phyloP scores from a whole-genome alignment of 768 basidiomycete genomes.

The Mycena sanguinolenta region DNA sequence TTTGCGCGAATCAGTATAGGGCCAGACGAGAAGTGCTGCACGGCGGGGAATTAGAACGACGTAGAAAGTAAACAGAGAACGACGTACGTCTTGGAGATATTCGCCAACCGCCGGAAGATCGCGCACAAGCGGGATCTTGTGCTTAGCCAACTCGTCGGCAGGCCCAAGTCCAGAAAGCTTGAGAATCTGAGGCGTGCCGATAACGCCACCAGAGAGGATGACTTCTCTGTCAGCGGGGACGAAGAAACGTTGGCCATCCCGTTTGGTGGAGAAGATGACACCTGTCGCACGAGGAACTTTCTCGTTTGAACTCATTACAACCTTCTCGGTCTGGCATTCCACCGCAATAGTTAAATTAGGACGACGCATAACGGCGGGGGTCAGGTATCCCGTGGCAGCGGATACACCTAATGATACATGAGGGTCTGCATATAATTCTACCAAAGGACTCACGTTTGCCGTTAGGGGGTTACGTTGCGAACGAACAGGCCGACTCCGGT shows the following conservation, averaged over 20 bases:
- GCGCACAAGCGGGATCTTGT: not conserved
- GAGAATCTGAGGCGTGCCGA: slow-evolving; percentile 22
- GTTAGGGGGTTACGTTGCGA: slow-evolving; percentile 1
- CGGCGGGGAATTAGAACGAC: not conserved
- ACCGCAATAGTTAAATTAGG: slow-evolving; percentile 2
- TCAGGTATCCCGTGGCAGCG: slow-evolving; percentile 6
- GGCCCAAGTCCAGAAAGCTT: slow-evolving; percentile 23
- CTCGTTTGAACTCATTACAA: not conserved
- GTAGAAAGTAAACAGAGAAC: not conserved
- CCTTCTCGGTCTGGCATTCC: slow-evolving; percentile 1
- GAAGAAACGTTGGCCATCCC: slow-evolving; percentile 1
- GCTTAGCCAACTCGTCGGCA: not conserved
- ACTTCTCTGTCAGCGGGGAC: slow-evolving; percentile 1
- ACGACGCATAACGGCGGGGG: not conserved
- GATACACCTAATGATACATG: not conserved
- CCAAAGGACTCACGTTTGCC: slow-evolving; percentile 3
- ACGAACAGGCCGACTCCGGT: slow-evolving; percentile 6
- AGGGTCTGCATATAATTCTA: not conserved
- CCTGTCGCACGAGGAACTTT: slow-evolving; percentile 2
- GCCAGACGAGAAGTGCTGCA: slow-evolving; percentile 5
- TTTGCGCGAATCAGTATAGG: slow-evolving; percentile 2
- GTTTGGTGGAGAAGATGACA: not conserved
- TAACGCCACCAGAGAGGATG: slow-evolving; percentile 13
- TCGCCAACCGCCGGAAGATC: slow-evolving; percentile 20
- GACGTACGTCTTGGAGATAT: slow-evolving; percentile 1